Conservation (phyloP, 1,284 basidiomycete genomes). For the Puccinia sorghi region DNA sequence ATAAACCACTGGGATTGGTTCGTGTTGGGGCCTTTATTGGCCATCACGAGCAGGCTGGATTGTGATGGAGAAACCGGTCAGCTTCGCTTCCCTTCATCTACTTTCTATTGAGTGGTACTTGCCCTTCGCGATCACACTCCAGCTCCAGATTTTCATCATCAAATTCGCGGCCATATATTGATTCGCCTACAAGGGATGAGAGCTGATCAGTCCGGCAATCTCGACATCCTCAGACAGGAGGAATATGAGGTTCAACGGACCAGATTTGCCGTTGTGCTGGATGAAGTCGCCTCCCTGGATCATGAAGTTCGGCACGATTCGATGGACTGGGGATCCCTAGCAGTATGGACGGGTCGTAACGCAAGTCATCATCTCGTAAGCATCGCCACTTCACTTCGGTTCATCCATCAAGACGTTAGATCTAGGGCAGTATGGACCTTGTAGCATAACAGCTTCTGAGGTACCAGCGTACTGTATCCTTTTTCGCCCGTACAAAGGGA, state of each 20-base stretch:
- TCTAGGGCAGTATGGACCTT: constrained; percentile 32
- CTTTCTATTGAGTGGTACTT: neutral
- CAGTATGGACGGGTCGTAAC: constrained; percentile 4
- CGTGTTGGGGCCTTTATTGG: constrained; percentile 42
- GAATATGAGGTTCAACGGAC: neutral
- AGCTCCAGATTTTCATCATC: constrained; percentile 41
- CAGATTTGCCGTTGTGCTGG: constrained; percentile 36
- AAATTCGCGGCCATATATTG: constrained; percentile 43
- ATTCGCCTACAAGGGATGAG: constrained; percentile 29
- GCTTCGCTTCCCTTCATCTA: neutral
- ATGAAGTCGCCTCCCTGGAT: constrained; percentile 48
- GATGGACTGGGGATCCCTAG: constrained; percentile 41
- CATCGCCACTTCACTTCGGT: neutral
- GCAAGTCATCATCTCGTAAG: neutral
- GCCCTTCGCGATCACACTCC: constrained; percentile 40
- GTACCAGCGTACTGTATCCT: constrained; percentile 33
- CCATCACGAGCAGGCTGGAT: constrained; percentile 42
- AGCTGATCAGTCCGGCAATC: neutral
- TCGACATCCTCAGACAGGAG: no score
- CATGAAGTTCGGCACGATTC: constrained; percentile 41
- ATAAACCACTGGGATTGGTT: constrained; percentile 48
- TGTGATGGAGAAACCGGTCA: neutral
- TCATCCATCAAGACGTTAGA: no score
- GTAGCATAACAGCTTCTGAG: constrained; percentile 30
- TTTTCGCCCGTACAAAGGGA: constrained; percentile 43